A percentile compares a stretch with the other conserved stretches of the same genome.
phyloP scores from a whole-genome alignment of 2,329 filamentous ascomycete genomes.

The Ophiosphaerella korrae region DNA sequence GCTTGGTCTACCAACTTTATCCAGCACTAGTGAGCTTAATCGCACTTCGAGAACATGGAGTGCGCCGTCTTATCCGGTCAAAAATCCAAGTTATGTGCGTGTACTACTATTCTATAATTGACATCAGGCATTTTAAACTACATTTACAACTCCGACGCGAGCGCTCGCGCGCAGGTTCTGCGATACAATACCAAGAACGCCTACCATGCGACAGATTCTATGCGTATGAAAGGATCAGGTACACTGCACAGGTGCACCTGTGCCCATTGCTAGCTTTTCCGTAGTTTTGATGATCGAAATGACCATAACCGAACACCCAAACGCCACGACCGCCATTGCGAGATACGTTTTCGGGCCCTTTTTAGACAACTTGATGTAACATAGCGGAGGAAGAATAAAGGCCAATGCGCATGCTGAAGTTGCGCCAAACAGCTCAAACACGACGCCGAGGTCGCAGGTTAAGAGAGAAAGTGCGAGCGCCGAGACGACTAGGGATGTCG shows the following conservation, averaged over 20 bases:
- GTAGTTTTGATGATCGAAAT: conserved; percentile 56
- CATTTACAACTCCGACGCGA: background rate
- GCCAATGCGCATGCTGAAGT: conserved; percentile 93
- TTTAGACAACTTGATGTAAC: conserved; percentile 90
- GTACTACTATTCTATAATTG: too few relatives aligned
- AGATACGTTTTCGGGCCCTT: conserved; percentile 77
- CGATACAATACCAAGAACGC: conserved; percentile 12
- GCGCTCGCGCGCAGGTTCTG: conserved; percentile 7
- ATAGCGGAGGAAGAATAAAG: conserved; percentile 92
- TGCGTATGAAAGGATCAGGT: conserved; percentile 24
- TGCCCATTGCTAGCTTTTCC: conserved; percentile 31
- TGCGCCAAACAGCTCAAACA: conserved; percentile 95
- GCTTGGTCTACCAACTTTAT: conserved; percentile 5
- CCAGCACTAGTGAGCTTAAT: conserved; percentile 28
- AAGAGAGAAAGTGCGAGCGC: conserved; percentile 79
- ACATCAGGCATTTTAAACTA: background rate
- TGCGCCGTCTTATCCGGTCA: conserved; percentile 17
- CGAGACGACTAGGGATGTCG: conserved; percentile 76
- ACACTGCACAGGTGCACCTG: conserved; percentile 30
- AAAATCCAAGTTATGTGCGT: background rate
- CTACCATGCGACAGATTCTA: conserved; percentile 26
- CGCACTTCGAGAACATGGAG: conserved; percentile 2
- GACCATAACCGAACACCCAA: conserved; percentile 79
- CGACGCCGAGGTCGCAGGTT: conserved; percentile 90
- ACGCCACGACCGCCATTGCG: conserved; percentile 72